Percentiles rank a stretch among this genome's conserved stretches.
These are phyloP conservation scores for Nakazawaea ishiwadae DNA, from an alignment of 805 yeast species.

Conservation along the genomic window DNA sequence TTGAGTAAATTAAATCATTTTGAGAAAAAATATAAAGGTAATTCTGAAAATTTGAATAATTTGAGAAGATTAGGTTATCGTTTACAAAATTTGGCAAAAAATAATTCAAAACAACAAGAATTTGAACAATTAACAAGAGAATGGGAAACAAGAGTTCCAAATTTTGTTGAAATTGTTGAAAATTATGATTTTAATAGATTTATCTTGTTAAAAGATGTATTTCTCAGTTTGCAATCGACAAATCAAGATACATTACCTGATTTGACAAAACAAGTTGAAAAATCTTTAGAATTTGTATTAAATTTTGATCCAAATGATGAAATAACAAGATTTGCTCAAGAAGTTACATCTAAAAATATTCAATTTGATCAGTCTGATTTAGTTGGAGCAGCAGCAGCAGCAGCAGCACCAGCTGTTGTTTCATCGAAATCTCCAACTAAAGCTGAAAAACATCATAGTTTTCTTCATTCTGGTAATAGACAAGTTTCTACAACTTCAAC, in stretches of 20 bases:
- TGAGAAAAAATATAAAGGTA: slow-evolving; percentile 20
- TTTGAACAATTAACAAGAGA: slow-evolving; percentile 42
- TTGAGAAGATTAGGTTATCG: slow-evolving; percentile 7
- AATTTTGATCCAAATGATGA: slow-evolving; percentile 60
- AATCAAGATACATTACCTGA: slow-evolving; percentile 47
- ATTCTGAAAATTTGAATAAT: slow-evolving; percentile 12
- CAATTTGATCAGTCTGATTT: slow-evolving; percentile 8
- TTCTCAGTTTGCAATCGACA: slow-evolving; percentile 62
- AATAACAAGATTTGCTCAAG: slow-evolving; percentile 48
- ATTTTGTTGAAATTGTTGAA: slow-evolving; percentile 70
- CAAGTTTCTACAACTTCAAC: slow-evolving; percentile 7
- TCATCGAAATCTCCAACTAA: not conserved
- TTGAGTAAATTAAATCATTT: slow-evolving; percentile 17
- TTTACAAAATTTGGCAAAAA: not conserved
- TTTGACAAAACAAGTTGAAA: slow-evolving; percentile 49
- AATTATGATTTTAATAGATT: slow-evolving; percentile 61
- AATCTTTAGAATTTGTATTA: slow-evolving; percentile 59
- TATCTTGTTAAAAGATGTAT: slow-evolving; percentile 56
- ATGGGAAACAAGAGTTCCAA: slow-evolving; percentile 80
- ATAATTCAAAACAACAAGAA: slow-evolving; percentile 31
- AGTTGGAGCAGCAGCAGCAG: slow-evolving; percentile 3
- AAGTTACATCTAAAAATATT: slow-evolving; percentile 21
- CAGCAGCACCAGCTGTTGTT: slow-evolving; percentile 4
- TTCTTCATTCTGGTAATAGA: no score
- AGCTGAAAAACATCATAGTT: slow-evolving; percentile 8